Evolutionary conservation across 225 moss, liverwort and hornwort species (phyloP).

Genomic region (Ulota crispa): DNA sequence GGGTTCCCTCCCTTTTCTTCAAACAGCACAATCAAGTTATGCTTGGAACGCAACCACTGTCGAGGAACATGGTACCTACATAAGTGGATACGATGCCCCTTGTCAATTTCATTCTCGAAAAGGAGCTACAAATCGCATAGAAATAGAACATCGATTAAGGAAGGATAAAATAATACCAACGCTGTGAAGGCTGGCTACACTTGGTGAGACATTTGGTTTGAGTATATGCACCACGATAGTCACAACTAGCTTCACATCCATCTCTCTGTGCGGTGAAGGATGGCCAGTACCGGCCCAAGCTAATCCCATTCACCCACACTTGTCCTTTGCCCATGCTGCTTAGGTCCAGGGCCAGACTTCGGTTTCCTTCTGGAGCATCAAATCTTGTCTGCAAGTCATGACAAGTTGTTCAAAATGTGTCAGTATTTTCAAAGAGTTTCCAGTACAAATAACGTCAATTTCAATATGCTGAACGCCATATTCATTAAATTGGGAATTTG

Average conservation of each 20-base stretch:
- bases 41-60: constrained; percentile 70
- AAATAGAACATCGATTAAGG: background rate
- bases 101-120: background rate
- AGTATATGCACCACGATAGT: constrained; percentile 62
- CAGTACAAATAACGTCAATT: background rate
- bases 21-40: constrained; percentile 73
- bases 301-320: constrained; percentile 84
- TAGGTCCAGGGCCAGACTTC: constrained; percentile 62
- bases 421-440: background rate
- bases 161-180: constrained; percentile 42
- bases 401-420: background rate
- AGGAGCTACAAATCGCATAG: background rate
- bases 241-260: constrained; percentile 52
- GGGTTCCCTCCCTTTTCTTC: constrained; percentile 82
- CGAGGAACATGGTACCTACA: constrained; percentile 84
- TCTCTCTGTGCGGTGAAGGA: constrained; percentile 45
- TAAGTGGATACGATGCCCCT: background rate
- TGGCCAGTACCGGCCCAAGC: constrained; percentile 80
- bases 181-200: constrained; percentile 75
- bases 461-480: no score
- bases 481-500: no score
- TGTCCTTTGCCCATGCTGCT: constrained; percentile 79
- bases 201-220: constrained; percentile 56
- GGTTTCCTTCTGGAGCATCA: constrained; percentile 66
- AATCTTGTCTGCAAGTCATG: constrained; percentile 50